Base-by-base conservation (phyloP, 257 asterid species). In the Fraxinus pennsylvanica region DNA sequence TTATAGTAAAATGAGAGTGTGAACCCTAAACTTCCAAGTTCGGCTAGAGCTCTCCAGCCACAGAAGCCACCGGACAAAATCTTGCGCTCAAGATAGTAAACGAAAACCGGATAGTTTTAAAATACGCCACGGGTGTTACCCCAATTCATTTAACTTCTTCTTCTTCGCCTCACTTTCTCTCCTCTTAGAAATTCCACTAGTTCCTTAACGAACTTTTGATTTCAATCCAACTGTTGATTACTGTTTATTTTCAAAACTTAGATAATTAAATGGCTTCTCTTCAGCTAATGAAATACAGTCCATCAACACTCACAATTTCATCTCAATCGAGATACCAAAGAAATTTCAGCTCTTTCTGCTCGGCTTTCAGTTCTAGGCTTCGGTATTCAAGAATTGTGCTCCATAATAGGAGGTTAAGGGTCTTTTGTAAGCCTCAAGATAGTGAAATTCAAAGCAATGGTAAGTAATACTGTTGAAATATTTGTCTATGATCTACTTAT, bases 231-330 rank as follows among this genome's bases (percentile, higher is more conserved):
- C 61, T 63, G 38, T 47, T 71, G 32, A 57, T 36, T 52, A 35
- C 77, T 22, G 9, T 13, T 38, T 74, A 63, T 25, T 22, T 22
- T 63, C 15, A 25, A 63, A 63, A 27, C 27, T 25, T 12, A 3
- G 69, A 22, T 2, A 9, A 63, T 25, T 63, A 41, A 82, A 91
- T 92, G 98, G 92, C 94, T 4, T 85, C 84, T 76, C 74, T 89
- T 50, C 96, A 90, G 88, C 83, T 92, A 67, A 39, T 87, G 69
- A 94, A 90, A 85, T 83, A 88, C 13, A 78, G 77, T 50, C 92
- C 87, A 6, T 86, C 89, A 2, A 63, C 69, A 10, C 19, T 63
- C 25, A 25, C 69, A 63, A 27, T 63, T 63, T 63, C 69, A 3
- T 22, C 69, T 63, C 69, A 63, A 27, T 25, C 32, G 29, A 80